Percentiles rank a stretch among this genome's conserved stretches.
phyloP scores from a whole-genome alignment of 495 filamentous ascomycete genomes.

The Penicillium silybi region DNA sequence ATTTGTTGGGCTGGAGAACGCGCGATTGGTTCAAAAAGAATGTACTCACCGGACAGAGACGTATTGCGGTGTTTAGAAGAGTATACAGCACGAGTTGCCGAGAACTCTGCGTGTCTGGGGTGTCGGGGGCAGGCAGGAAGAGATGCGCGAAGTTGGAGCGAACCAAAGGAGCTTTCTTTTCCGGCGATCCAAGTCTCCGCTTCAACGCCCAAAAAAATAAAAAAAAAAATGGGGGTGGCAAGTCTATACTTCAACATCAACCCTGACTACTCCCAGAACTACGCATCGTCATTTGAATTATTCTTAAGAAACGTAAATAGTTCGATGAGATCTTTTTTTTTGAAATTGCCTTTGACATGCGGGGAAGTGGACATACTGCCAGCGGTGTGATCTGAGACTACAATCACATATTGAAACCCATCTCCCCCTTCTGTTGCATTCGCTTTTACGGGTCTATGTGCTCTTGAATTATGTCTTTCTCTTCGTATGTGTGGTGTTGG shows the following conservation, averaged over 20 bases:
- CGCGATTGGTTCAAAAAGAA: slow-evolving; percentile 13
- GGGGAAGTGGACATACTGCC: neutral
- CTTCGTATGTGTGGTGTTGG: neutral
- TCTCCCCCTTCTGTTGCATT: neutral
- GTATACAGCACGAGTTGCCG: slow-evolving; percentile 5
- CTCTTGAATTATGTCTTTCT: neutral
- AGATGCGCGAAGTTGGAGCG: slow-evolving; percentile 29
- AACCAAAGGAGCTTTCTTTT: slow-evolving; percentile 34
- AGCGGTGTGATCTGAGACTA: neutral
- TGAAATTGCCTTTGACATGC: neutral
- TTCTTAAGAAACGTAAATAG: neutral
- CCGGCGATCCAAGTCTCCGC: slow-evolving; percentile 31
- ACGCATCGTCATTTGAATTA: neutral
- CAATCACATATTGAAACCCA: neutral
- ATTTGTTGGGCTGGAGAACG: slow-evolving; percentile 13
- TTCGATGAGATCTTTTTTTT: neutral
- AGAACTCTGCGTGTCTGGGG: slow-evolving; percentile 12
- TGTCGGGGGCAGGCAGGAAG: slow-evolving; percentile 12
- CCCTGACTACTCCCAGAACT: neutral
- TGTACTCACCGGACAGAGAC: slow-evolving; percentile 19
- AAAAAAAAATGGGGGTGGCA: slow-evolving; percentile 31
- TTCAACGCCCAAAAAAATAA: slow-evolving; percentile 26
- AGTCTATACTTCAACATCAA: slow-evolving; percentile 16
- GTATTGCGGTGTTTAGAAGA: neutral
- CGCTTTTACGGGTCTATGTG: neutral